Base-by-base conservation (phyloP, 768 basidiomycete genomes). In the Pleurotus tuber-regium region DNA sequence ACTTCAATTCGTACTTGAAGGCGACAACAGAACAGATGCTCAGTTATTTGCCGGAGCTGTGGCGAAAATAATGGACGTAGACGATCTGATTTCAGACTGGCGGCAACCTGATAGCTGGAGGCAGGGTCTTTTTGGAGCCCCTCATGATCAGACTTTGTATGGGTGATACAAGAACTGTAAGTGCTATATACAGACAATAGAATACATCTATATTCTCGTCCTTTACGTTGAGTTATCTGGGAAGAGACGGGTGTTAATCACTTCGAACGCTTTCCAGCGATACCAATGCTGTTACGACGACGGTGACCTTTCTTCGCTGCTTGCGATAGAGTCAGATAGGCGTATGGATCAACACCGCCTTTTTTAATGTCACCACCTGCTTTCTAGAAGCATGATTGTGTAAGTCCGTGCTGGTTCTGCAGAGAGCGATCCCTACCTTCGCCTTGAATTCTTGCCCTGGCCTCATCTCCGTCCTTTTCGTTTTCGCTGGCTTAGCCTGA, bases 321-420 rank as follows among this genome's bases (percentile, higher is more conserved):
- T 64, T 94, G 87, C 18, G 84, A 80, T 48, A 99, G 72, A 5
- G 92, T 74, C 28, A 99, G 65, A 66, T 98, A 99, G 14, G 92
- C 92, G 65, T 92, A 98, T 3, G 97, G 97, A 64, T 97, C 94
- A 48, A 92, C 67, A 12, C 87, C 87, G 35, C 82, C 80, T 65
- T 83, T 89, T 69, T 92, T 95, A 66, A 97, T 75, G 64, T 98
- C 97, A 6, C 97, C 97, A 26, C 90, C 91, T 19, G 95, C 97
- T 73, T 85, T 90, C 96, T 98, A 67, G 35, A 35, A 4, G 4
- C 31, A n/a, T n/a, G 28, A 3, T 12, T 11, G 3, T 3, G 16
- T 33, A 33, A 49, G n/a, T 4, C 50, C 40, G 58, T 41, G 49
- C 61, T 31, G 60, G 40, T 36, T 21, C 55, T 26, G 47, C 47